phyloP scores from a whole-genome alignment of 371 early-diverging fungal species.

The Mucor plumbeus region DNA sequence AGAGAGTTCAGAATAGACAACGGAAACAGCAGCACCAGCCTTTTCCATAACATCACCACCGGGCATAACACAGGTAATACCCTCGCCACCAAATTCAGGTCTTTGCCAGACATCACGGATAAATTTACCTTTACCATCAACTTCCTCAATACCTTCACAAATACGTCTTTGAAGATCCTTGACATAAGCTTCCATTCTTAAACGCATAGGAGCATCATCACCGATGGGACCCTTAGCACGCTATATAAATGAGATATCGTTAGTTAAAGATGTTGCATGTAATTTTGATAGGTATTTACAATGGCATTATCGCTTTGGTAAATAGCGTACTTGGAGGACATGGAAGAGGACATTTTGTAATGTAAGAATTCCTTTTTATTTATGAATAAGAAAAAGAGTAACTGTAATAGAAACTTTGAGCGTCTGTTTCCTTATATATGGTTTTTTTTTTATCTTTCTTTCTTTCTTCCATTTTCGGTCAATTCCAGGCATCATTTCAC shows the following conservation, averaged over 20 bases:
- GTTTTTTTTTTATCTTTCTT: background rate
- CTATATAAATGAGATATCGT: slow-evolving; percentile 8
- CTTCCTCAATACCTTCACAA: slow-evolving; percentile 58
- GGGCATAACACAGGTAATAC: slow-evolving; percentile 91
- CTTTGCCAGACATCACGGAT: slow-evolving; percentile 81
- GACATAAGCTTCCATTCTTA: slow-evolving; percentile 83
- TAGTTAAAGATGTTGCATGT: background rate
- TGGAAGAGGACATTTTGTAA: slow-evolving; percentile 25
- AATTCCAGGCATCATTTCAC: background rate
- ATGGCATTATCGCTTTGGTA: slow-evolving; percentile 28
- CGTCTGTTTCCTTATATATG: slow-evolving; percentile 3
- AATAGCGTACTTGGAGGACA: slow-evolving; percentile 31
- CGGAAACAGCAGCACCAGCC: slow-evolving; percentile 91
- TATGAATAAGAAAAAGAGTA: background rate
- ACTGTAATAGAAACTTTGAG: background rate
- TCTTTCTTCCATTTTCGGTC: background rate
- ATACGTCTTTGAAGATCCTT: slow-evolving; percentile 78
- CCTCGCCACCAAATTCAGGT: slow-evolving; percentile 83
- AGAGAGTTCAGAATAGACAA: slow-evolving; percentile 79
- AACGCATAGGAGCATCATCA: slow-evolving; percentile 69
- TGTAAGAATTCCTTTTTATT: background rate
- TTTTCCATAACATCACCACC: slow-evolving; percentile 93
- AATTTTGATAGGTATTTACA: slow-evolving; percentile 8
- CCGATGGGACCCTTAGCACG: slow-evolving; percentile 28
- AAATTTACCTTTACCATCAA: slow-evolving; percentile 74